phyloP scores from a whole-genome alignment of 2,329 filamentous ascomycete species.

The Ophiostoma ips region DNA sequence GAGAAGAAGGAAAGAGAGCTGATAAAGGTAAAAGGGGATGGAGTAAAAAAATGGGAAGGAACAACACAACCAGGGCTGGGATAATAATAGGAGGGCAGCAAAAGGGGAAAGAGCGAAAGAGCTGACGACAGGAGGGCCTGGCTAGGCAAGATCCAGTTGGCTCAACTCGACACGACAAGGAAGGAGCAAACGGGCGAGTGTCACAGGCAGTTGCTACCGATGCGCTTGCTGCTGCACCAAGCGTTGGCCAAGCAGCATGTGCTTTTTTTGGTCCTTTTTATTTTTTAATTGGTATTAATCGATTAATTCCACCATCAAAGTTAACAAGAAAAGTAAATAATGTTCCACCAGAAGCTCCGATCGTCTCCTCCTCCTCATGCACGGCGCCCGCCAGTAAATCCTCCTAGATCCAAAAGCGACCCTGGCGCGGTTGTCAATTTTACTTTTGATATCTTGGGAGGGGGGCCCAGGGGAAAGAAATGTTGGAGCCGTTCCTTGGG shows the following conservation, averaged over 20 bases:
- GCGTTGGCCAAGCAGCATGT: constrained; percentile 7
- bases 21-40: background rate
- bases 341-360: background rate
- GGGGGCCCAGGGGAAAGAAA: background rate
- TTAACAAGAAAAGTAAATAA: background rate
- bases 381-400: background rate
- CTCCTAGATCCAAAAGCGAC: constrained; percentile 1
- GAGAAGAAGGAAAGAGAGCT: background rate
- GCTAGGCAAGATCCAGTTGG: no score
- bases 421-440: background rate
- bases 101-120: background rate
- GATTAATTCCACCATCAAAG: background rate
- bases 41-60: background rate
- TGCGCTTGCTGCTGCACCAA: background rate
- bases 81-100: background rate
- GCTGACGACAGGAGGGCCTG: background rate
- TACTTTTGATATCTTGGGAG: background rate
- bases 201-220: background rate
- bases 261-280: background rate
- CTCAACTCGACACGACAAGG: background rate
- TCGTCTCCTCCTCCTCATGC: background rate
- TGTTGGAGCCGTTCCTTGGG: background rate
- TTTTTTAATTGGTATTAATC: background rate
- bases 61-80: background rate
- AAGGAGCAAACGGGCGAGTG: background rate